These are phyloP conservation scores for Podospora pseudocomata DNA, from an alignment of 495 filamentous ascomycete genomes.

Conservation along the genomic window DNA sequence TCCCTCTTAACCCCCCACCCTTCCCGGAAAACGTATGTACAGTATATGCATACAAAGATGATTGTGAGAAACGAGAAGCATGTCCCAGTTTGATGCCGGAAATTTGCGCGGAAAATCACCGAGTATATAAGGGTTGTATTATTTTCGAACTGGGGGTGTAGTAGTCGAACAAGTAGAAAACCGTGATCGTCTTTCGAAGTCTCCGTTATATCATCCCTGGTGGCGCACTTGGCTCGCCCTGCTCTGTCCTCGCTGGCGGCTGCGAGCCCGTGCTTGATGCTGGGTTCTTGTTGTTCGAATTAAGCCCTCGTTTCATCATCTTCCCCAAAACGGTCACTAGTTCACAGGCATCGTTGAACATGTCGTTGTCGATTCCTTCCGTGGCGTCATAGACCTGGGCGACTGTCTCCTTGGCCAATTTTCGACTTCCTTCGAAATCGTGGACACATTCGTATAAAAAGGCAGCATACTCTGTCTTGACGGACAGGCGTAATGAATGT, in stretches of 20 bases:
- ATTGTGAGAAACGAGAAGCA: not conserved
- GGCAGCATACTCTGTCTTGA: slow-evolving; percentile 90
- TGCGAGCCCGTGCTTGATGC: slow-evolving; percentile 30
- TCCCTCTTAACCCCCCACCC: not conserved
- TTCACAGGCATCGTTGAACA: slow-evolving; percentile 74
- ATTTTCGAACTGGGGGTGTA: not conserved
- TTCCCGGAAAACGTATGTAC: not conserved
- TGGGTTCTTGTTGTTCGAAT: slow-evolving; percentile 28
- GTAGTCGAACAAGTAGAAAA: not conserved
- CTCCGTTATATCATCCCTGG: slow-evolving; percentile 31
- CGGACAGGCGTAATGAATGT: slow-evolving; percentile 82
- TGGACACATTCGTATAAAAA: slow-evolving; percentile 93
- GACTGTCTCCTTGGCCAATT: slow-evolving; percentile 76
- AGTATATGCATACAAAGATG: slow-evolving; percentile 5
- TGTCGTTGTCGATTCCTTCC: slow-evolving; percentile 89
- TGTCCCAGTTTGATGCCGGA: not conserved
- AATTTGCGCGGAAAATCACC: not conserved
- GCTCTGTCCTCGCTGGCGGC: slow-evolving; percentile 25
- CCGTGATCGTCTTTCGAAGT: not conserved
- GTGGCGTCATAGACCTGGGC: slow-evolving; percentile 85
- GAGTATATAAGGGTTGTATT: not conserved
- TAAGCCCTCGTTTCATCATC: slow-evolving; percentile 69
- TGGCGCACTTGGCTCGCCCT: slow-evolving; percentile 17
- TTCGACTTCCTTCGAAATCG: slow-evolving; percentile 67
- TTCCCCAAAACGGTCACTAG: slow-evolving; percentile 69